A percentile compares a stretch with the other conserved stretches of the same genome.
phyloP scores from a whole-genome alignment of 2,329 filamentous ascomycete species.

The Botrytis porri region DNA sequence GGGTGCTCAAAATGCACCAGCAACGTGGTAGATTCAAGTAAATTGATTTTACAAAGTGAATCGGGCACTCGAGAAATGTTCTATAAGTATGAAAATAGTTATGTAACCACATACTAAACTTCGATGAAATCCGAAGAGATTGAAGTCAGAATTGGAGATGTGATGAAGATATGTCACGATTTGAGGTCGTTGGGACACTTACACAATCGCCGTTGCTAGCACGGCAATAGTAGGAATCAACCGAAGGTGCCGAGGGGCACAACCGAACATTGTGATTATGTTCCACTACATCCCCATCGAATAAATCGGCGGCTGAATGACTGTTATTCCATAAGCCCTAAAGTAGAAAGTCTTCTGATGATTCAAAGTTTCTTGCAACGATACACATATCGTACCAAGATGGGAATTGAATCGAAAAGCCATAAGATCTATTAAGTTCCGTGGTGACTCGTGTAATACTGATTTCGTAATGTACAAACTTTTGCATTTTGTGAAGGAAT shows the following conservation, averaged over 20 bases:
- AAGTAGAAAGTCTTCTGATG: constrained; percentile 1
- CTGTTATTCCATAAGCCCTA: background rate
- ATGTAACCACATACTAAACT: background rate
- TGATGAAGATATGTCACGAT: constrained; percentile 1
- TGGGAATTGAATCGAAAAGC: constrained; percentile 6
- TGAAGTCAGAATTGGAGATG: background rate
- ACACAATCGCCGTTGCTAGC: constrained; percentile 9
- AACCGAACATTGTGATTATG: background rate
- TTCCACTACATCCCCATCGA: background rate
- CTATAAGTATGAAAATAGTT: background rate
- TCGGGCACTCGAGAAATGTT: background rate
- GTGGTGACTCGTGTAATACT: background rate
- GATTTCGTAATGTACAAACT: background rate
- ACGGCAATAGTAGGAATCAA: background rate
- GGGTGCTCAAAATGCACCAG: background rate
- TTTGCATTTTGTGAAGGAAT: background rate
- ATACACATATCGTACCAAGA: constrained; percentile 1
- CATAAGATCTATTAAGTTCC: background rate
- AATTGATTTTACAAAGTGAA: background rate
- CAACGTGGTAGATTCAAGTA: background rate
- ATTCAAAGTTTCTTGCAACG: background rate
- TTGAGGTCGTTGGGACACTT: background rate
- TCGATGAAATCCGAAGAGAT: background rate
- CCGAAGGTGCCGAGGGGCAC: constrained; percentile 1
- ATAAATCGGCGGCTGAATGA: background rate